phyloP scores from a whole-genome alignment of 2,329 filamentous ascomycete genomes.

The Apiospora kogelbergensis region DNA sequence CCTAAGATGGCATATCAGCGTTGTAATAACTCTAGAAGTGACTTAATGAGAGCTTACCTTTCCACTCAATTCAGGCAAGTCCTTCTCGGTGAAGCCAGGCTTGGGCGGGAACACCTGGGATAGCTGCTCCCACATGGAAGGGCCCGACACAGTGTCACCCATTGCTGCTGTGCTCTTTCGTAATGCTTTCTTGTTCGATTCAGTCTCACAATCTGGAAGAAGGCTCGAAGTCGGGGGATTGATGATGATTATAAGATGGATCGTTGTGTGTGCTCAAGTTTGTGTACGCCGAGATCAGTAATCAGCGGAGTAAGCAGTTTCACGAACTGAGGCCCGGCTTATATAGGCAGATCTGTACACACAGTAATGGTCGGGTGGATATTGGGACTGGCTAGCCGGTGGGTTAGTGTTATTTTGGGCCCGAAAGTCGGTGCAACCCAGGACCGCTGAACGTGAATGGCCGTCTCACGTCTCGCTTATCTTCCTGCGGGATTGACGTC shows the following conservation, averaged over 20 bases:
- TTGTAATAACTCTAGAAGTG: too few relatives aligned
- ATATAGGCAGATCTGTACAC: not conserved
- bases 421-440: not conserved
- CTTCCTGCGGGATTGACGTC: not conserved
- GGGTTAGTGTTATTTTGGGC: not conserved
- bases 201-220: too few relatives aligned
- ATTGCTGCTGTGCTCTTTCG: not conserved
- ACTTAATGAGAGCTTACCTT: slow-evolving; percentile 12
- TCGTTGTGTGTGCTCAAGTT: too few relatives aligned
- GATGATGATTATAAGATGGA: too few relatives aligned
- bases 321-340: not conserved
- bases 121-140: not conserved
- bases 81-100: slow-evolving; percentile 19
- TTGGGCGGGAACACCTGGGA: not conserved
- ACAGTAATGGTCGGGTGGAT: not conserved
- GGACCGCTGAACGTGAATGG: not conserved
- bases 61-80: slow-evolving; percentile 18
- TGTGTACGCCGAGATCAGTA: not conserved
- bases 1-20: slow-evolving; percentile 1
- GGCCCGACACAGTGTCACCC: not conserved
- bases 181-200: too few relatives aligned
- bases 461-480: not conserved
- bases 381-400: not conserved
- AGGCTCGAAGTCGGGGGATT: too few relatives aligned
- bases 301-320: too few relatives aligned